Percentiles rank a stretch among this genome's conserved stretches.
phyloP scores from a whole-genome alignment of 495 filamentous ascomycete species.

The Annulohypoxylon bovei region DNA sequence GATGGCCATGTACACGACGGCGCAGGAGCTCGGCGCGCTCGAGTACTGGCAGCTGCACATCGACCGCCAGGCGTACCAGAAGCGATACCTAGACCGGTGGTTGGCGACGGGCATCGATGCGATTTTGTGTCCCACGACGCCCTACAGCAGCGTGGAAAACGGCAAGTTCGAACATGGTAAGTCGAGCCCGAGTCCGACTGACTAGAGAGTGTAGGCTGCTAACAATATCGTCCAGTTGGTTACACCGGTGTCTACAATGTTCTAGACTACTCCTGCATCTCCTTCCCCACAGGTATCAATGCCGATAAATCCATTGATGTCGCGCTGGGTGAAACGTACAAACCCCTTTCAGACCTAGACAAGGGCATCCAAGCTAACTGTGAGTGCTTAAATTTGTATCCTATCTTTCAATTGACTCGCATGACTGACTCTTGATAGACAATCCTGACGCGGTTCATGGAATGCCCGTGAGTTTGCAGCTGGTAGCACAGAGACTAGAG shows the following conservation, averaged over 20 bases:
- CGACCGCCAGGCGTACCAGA: constrained; percentile 75
- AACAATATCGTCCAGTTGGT: constrained; percentile 64
- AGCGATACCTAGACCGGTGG: constrained; percentile 81
- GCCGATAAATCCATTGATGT: constrained; percentile 74
- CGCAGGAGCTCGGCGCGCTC: constrained; percentile 72
- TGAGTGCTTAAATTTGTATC: constrained; percentile 18
- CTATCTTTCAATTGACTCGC: background rate
- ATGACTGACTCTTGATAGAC: constrained; percentile 48
- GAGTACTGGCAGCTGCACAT: constrained; percentile 80
- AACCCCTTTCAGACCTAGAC: constrained; percentile 72
- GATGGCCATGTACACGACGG: constrained; percentile 58
- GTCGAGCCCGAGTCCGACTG: constrained; percentile 3
- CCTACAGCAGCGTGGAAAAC: constrained; percentile 75
- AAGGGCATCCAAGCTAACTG: constrained; percentile 77
- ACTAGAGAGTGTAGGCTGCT: background rate
- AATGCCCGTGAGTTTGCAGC: constrained; percentile 80
- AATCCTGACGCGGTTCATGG: constrained; percentile 78
- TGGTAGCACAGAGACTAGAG: constrained; percentile 79
- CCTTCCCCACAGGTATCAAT: constrained; percentile 69
- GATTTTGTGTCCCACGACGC: constrained; percentile 73
- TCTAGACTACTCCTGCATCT: constrained; percentile 48
- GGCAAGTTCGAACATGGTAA: constrained; percentile 79
- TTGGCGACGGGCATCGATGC: constrained; percentile 73
- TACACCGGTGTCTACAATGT: constrained; percentile 78
- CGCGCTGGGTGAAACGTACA: constrained; percentile 59